phyloP scores from a whole-genome alignment of 305 asterid species.

The Fraxinus nigra region DNA sequence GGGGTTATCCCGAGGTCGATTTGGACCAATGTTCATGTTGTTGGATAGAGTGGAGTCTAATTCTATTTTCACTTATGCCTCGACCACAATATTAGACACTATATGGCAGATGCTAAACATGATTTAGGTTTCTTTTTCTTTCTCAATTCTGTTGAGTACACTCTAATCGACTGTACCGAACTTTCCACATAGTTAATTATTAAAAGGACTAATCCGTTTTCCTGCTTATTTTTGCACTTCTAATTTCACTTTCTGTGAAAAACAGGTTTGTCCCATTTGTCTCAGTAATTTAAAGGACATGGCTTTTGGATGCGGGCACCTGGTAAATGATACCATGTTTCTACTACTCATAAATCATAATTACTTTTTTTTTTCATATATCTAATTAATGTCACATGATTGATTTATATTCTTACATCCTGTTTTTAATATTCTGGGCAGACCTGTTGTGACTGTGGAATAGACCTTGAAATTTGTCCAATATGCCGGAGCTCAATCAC shows the following conservation, averaged over 20 bases:
- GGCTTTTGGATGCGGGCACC: constrained; percentile 76
- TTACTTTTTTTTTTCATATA: neutral
- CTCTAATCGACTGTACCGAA: neutral
- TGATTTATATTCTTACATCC: neutral
- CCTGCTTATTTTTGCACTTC: neutral
- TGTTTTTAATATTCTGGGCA: constrained; percentile 23
- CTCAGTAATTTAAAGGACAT: constrained; percentile 45
- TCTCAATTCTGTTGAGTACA: neutral
- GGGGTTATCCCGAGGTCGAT: neutral
- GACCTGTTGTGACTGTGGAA: constrained; percentile 66
- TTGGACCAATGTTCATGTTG: neutral
- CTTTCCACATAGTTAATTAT: neutral
- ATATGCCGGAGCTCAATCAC: constrained; percentile 30
- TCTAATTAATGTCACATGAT: neutral
- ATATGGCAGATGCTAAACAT: neutral
- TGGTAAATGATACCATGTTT: constrained; percentile 30
- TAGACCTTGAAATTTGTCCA: constrained; percentile 50
- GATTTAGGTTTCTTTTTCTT: neutral
- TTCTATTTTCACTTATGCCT: neutral
- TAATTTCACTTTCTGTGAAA: constrained; percentile 3
- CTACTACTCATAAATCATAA: neutral
- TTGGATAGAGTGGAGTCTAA: neutral
- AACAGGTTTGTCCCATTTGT: constrained; percentile 58
- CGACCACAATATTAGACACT: neutral
- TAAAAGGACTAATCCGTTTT: neutral